Evolutionary conservation across 805 yeast genomes (phyloP), one percentile per base, ranked within the genome.

Genomic region (Phaffomyces antillensis): DNA sequence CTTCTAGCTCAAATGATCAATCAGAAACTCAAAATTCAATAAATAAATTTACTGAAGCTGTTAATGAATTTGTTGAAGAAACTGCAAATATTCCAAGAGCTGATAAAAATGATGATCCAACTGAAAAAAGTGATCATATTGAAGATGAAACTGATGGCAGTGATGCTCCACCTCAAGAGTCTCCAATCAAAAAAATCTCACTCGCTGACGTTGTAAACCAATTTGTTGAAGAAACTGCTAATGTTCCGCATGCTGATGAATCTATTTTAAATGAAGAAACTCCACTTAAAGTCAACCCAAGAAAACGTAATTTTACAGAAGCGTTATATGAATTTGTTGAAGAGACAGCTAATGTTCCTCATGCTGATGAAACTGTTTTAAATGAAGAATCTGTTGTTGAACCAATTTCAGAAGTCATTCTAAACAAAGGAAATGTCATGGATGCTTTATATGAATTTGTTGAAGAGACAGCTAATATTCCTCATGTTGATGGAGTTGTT

Each of bases 21-120:
- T 28, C 30, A 28, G 15, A 10, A 16, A 17, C 10, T 5, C 20
- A 12, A 38, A 36, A 15, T 28, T 28, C 4, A n/a, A 20, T 10
- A 23, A 17, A 24, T 24, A 46, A 37, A 25, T 43, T 40, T 8
- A 43, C 35, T 40, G 48, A 49, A 46, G 44, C 36, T 3, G 45
- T 25, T 12, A 36, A 12, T 36, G 33, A 43, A 37, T 41, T 37
- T 38, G 42, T 36, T 36, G 37, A 26, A 40, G 36, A 34, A 9
- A 36, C 30, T 8, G 43, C 35, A 7, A 36, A 41, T 6, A 13
- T 39, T 8, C 39, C 45, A 9, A 30, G 26, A 23, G 41, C 26
- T 15, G 41, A 43, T 43, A 39, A 38, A 9, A 40, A 39, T 30
- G n/a, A 30, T 30, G 33, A 30, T 13, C 33, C 17, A 30, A 13